phyloP scores from a whole-genome alignment of 768 basidiomycete species.

The Scleroderma bovista region DNA sequence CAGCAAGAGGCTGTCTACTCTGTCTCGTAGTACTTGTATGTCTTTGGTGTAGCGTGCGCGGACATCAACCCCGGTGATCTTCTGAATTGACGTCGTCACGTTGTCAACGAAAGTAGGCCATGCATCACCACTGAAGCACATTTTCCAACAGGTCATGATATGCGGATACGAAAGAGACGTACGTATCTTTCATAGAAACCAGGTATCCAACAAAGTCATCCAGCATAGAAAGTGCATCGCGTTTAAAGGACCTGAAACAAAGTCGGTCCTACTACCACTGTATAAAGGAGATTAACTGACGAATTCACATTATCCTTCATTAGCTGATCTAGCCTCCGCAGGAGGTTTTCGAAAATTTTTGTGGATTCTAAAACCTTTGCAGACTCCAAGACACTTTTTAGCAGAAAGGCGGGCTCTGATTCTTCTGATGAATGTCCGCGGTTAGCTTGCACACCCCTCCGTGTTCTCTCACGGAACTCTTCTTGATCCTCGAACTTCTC shows the following conservation, averaged over 20 bases:
- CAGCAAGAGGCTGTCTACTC: conserved; percentile 58
- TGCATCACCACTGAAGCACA: conserved; percentile 48
- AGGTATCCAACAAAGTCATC: conserved; percentile 65
- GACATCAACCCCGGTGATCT: conserved; percentile 60
- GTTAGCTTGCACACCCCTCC: conserved; percentile 27
- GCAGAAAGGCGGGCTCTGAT: conserved; percentile 48
- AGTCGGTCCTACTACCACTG: conserved; percentile 2
- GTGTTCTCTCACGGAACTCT: conserved; percentile 67
- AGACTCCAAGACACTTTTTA: conserved; percentile 56
- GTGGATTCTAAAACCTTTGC: conserved; percentile 40
- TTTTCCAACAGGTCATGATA: conserved; percentile 10
- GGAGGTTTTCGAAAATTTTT: conserved; percentile 46
- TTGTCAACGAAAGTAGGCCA: conserved; percentile 60
- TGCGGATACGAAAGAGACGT: conserved; percentile 18
- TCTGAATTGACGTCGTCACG: conserved; percentile 56
- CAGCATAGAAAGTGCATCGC: conserved; percentile 50
- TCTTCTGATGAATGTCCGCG: conserved; percentile 14
- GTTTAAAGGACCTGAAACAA: conserved; percentile 51
- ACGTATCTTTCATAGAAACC: conserved; percentile 59
- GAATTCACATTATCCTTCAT: conserved; percentile 54
- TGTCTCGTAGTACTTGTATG: conserved; percentile 49
- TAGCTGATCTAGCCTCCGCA: conserved; percentile 50
- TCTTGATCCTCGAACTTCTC: conserved; percentile 90
- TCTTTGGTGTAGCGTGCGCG: conserved; percentile 54
- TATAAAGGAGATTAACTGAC: conserved; percentile 36